A percentile compares a stretch with the other conserved stretches of the same genome.
Conservation (phyloP, 306 rosid genomes). For the Psophocarpus tetragonolobus region DNA sequence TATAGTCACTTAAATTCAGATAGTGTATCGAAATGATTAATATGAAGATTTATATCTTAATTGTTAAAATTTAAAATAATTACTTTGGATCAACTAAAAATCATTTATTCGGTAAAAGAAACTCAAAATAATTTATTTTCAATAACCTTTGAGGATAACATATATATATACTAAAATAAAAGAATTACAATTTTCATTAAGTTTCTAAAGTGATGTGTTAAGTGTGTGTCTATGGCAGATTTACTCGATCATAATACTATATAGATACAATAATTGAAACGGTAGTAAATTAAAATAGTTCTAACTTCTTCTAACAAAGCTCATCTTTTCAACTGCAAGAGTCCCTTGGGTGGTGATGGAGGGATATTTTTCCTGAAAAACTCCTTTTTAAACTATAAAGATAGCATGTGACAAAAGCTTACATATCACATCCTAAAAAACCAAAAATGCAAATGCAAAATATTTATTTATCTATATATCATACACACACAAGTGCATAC, state of each 20-base stretch:
- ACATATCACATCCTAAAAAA: constrained; percentile 31
- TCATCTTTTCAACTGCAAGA: constrained; percentile 79
- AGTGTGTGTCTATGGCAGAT: too few relatives aligned
- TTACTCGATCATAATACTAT: constrained; percentile 27
- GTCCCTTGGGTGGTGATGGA: constrained; percentile 93
- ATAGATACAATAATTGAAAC: constrained; percentile 19
- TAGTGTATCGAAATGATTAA: too few relatives aligned
- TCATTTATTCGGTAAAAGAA: too few relatives aligned
- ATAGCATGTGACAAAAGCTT: constrained; percentile 28
- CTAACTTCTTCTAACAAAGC: constrained; percentile 92
- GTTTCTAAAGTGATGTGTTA: too few relatives aligned
- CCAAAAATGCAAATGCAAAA: neutral
- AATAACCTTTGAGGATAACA: too few relatives aligned
- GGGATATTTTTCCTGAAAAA: constrained; percentile 80
- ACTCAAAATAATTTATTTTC: too few relatives aligned
- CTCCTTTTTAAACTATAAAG: constrained; percentile 71
- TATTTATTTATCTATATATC: constrained; percentile 29
- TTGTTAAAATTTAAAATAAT: too few relatives aligned
- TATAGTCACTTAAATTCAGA: too few relatives aligned
- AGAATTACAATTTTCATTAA: too few relatives aligned
- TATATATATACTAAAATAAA: too few relatives aligned
- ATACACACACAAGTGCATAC: neutral
- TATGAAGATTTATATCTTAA: too few relatives aligned
- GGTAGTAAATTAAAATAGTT: constrained; percentile 31
- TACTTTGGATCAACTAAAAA: too few relatives aligned